phyloP scores from a whole-genome alignment of 2,329 filamentous ascomycete species.

The Fusarium austroafricanum region DNA sequence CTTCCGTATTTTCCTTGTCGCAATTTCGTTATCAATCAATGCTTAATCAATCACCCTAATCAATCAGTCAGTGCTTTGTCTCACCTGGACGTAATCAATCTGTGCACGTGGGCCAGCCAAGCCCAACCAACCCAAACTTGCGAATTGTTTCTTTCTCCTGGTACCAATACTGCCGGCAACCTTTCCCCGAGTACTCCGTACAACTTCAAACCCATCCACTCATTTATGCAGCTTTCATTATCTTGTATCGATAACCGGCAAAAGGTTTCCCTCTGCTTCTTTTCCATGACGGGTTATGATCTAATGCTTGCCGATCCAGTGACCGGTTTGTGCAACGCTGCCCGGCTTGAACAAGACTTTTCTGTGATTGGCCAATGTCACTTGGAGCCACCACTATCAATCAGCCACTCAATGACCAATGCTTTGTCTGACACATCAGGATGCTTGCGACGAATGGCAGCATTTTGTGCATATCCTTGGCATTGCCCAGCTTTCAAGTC shows the following conservation, averaged over 20 bases:
- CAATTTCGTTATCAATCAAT: conserved; percentile 40
- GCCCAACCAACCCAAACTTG: not conserved
- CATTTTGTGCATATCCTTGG: conserved; percentile 21
- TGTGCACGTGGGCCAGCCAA: conserved; percentile 18
- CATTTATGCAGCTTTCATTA: conserved; percentile 23
- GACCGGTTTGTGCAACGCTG: conserved; percentile 32
- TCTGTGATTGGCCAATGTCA: conserved; percentile 19
- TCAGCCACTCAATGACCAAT: conserved; percentile 28
- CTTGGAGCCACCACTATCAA: conserved; percentile 35
- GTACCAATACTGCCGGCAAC: not conserved
- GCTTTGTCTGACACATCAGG: conserved; percentile 27
- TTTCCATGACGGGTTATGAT: conserved; percentile 37
- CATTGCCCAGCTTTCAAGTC: conserved; percentile 1
- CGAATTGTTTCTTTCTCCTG: not conserved
- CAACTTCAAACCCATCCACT: not conserved
- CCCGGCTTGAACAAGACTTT: not conserved
- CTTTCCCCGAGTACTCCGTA: not conserved
- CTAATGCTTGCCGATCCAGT: conserved; percentile 41
- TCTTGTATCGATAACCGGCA: conserved; percentile 13
- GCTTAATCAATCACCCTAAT: conserved; percentile 34
- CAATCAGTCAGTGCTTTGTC: conserved; percentile 35
- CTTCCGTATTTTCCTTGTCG: not conserved
- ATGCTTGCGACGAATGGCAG: conserved; percentile 12
- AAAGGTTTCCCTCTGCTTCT: conserved; percentile 25
- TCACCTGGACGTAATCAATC: conserved; percentile 21